Conservation (phyloP, 169 alveolate species). For the Perkinsus olseni region DNA sequence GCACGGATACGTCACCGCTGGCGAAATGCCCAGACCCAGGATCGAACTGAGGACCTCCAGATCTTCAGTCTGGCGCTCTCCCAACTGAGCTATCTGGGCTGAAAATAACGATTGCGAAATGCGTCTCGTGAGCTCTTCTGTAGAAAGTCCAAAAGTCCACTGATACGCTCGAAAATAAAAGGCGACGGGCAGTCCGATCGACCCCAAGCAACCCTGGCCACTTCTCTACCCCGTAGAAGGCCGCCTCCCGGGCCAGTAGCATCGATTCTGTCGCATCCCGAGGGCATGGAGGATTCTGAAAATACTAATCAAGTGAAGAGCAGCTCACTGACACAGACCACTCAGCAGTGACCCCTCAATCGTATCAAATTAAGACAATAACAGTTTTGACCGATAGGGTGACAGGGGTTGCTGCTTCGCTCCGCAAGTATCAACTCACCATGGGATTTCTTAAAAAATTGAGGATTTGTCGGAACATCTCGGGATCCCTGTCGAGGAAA, state of each 20-base stretch:
- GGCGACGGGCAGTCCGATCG: no score
- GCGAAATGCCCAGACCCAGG: neutral
- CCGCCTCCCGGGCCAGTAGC: conserved; percentile 57
- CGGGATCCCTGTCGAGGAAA: conserved; percentile 71
- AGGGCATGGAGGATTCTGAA: neutral
- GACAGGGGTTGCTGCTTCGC: neutral
- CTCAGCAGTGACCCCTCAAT: no score
- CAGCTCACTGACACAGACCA: no score
- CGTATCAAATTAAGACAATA: no score
- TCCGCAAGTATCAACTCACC: neutral
- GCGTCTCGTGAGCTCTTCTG: neutral
- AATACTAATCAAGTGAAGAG: neutral
- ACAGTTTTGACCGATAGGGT: no score
- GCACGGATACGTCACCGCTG: neutral
- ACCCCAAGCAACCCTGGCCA: no score
- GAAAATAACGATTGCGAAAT: neutral
- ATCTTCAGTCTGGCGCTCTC: neutral
- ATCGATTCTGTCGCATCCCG: conserved; percentile 63
- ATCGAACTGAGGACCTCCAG: neutral
- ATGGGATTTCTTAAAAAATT: conserved; percentile 65
- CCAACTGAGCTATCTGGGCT: neutral
- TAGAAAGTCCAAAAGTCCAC: no score
- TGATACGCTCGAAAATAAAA: no score
- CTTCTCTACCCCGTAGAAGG: conserved; percentile 50
- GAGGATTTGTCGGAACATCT: conserved; percentile 58